Evolutionary conservation across 257 asterid genomes (phyloP).

Genomic region (Solanum rostratum): DNA sequence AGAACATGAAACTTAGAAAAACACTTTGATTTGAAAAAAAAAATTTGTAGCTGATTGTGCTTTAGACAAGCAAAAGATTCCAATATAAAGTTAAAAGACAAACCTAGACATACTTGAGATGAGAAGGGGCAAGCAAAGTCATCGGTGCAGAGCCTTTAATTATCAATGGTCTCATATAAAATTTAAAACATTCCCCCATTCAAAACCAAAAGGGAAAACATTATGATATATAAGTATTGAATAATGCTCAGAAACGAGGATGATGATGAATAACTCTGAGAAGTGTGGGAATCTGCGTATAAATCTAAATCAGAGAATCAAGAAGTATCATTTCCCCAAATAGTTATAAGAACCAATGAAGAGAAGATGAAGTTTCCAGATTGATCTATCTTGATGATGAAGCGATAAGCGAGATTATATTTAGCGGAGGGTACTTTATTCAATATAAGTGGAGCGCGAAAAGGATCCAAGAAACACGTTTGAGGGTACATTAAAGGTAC

Average conservation of each 20-base stretch:
- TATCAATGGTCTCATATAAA: not conserved
- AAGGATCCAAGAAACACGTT: not conserved
- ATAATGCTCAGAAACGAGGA: not conserved
- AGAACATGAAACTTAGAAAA: not conserved
- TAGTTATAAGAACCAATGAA: not conserved
- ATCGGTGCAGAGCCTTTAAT: not conserved
- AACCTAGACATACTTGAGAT: not conserved
- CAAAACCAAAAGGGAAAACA: not conserved
- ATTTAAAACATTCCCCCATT: not conserved
- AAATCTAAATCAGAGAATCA: not conserved
- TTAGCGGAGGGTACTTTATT: not conserved
- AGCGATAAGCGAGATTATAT: not conserved
- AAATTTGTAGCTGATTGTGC: not conserved
- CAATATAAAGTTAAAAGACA: not conserved
- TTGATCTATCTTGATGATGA: not conserved
- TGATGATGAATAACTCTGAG: not conserved
- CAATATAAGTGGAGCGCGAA: not conserved
- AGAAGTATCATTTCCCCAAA: not conserved
- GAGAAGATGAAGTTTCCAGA: not conserved
- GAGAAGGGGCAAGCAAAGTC: not conserved
- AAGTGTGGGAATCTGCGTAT: not conserved
- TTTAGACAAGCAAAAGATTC: not conserved
- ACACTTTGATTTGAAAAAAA: not conserved
- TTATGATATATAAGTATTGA: not conserved
- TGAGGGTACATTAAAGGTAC: not conserved